Conservation (phyloP, 169 alveolate species). For the Cryptosporidium ryanae region DNA sequence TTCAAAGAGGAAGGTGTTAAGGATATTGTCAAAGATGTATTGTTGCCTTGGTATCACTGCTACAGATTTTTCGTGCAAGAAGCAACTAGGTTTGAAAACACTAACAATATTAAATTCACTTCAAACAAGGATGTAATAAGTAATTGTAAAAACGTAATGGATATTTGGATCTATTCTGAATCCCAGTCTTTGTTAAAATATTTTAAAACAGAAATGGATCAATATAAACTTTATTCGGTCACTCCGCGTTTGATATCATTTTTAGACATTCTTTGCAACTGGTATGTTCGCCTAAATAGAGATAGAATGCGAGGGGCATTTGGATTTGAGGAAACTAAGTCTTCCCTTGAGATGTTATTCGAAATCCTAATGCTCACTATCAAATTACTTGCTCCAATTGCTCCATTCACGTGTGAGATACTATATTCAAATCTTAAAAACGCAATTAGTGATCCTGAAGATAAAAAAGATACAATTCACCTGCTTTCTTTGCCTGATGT, state of each 20-base stretch:
- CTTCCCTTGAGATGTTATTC: slow-evolving; percentile 89
- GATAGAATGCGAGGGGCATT: slow-evolving; percentile 96
- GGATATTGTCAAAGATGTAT: slow-evolving; percentile 93
- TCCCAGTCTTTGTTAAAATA: slow-evolving; percentile 87
- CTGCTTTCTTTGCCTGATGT: slow-evolving; percentile 86
- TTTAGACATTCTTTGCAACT: slow-evolving; percentile 95
- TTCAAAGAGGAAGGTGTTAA: slow-evolving; percentile 94
- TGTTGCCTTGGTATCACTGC: slow-evolving; percentile 98
- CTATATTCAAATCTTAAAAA: slow-evolving; percentile 91
- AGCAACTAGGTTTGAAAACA: slow-evolving; percentile 91
- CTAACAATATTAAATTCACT: slow-evolving; percentile 81
- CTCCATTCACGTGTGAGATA: slow-evolving; percentile 93
- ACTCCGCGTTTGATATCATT: slow-evolving; percentile 92
- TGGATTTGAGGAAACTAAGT: slow-evolving; percentile 89
- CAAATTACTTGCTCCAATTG: slow-evolving; percentile 87
- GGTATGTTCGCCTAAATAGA: slow-evolving; percentile 96
- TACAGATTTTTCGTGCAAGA: slow-evolving; percentile 95
- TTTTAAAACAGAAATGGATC: slow-evolving; percentile 95
- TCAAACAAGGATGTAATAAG: slow-evolving; percentile 82
- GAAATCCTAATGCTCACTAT: slow-evolving; percentile 90
- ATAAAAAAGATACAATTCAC: slow-evolving; percentile 85
- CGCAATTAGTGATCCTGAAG: slow-evolving; percentile 85
- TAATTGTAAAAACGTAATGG: slow-evolving; percentile 89
- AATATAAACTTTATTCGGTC: slow-evolving; percentile 95
- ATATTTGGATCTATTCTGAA: slow-evolving; percentile 94